Evolutionary conservation across 2,329 filamentous ascomycete species (phyloP).

Genomic region (Alternaria brassicae): DNA sequence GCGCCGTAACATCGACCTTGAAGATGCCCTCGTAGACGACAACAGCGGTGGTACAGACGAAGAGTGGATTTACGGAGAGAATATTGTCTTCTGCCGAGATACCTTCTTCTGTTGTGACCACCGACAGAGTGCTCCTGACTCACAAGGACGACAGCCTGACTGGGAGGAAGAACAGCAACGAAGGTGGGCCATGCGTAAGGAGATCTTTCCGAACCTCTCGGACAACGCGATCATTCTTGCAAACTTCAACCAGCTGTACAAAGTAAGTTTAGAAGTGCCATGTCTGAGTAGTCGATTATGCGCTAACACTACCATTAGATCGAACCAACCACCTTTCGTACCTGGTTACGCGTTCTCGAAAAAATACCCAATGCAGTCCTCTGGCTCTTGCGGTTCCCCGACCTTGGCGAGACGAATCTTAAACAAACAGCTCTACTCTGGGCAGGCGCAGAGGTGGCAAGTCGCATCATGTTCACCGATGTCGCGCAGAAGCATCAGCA

Average conservation of each 20-base stretch:
- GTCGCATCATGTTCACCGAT: slow-evolving; percentile 91
- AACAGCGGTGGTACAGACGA: slow-evolving; percentile 74
- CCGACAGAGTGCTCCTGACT: slow-evolving; percentile 82
- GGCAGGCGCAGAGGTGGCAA: slow-evolving; percentile 85
- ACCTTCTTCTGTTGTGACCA: slow-evolving; percentile 99
- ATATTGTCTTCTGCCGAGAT: slow-evolving; percentile 91
- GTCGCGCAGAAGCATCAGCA: slow-evolving; percentile 95
- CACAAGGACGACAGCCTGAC: slow-evolving; percentile 66
- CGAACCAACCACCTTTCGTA: slow-evolving; percentile 93
- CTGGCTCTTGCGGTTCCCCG: slow-evolving; percentile 96
- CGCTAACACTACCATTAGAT: slow-evolving; percentile 66
- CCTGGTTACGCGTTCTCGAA: slow-evolving; percentile 90
- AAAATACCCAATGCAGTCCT: slow-evolving; percentile 85
- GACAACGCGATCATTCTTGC: slow-evolving; percentile 90
- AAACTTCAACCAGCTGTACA: slow-evolving; percentile 99
- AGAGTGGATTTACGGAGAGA: slow-evolving; percentile 95
- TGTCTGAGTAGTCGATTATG: neutral
- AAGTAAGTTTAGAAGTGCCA: slow-evolving; percentile 65
- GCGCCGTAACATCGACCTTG: slow-evolving; percentile 75
- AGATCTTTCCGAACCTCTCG: slow-evolving; percentile 81
- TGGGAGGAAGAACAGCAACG: slow-evolving; percentile 85
- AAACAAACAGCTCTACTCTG: slow-evolving; percentile 79
- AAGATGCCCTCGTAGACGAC: slow-evolving; percentile 68
- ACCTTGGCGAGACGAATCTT: slow-evolving; percentile 87
- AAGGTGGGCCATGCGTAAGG: slow-evolving; percentile 91